phyloP scores from a whole-genome alignment of 352 stramenopile genomes.

The Pythium pyrilobum region DNA sequence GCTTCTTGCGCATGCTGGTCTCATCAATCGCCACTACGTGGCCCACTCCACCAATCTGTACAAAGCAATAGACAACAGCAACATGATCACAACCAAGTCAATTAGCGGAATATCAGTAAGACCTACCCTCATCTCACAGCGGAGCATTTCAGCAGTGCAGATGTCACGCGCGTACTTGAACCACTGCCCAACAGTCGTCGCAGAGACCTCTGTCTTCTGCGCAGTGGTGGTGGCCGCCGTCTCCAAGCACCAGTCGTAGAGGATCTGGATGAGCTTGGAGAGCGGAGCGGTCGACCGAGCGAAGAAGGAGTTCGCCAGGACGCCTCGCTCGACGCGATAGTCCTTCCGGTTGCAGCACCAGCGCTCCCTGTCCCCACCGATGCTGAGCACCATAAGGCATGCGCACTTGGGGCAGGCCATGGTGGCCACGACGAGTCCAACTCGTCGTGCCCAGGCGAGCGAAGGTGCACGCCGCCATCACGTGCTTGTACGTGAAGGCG shows the following conservation, averaged over 20 bases:
- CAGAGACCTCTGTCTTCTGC: background rate
- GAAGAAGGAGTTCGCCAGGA: background rate
- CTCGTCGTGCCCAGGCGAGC: background rate
- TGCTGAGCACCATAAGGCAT: background rate
- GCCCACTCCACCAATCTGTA: conserved; percentile 10
- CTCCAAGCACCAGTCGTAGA: background rate
- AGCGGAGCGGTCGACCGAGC: background rate
- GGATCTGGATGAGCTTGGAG: background rate
- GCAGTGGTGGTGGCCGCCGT: background rate
- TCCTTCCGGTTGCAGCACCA: background rate
- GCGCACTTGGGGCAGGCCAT: background rate
- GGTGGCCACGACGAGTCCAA: background rate
- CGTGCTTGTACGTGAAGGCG: too few species aligned
- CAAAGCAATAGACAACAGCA: background rate
- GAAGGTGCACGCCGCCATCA: background rate
- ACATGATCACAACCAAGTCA: background rate
- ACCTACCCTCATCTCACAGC: background rate
- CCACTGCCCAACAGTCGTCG: background rate
- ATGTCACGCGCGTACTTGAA: background rate
- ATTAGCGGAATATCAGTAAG: background rate
- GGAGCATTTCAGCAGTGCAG: background rate
- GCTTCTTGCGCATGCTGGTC: conserved; percentile 23
- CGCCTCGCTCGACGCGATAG: background rate
- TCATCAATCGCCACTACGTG: conserved; percentile 30
- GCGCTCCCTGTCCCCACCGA: background rate